Conservation (phyloP, 2,329 filamentous ascomycete genomes). For the Lasiodiplodia hormozganensis region DNA sequence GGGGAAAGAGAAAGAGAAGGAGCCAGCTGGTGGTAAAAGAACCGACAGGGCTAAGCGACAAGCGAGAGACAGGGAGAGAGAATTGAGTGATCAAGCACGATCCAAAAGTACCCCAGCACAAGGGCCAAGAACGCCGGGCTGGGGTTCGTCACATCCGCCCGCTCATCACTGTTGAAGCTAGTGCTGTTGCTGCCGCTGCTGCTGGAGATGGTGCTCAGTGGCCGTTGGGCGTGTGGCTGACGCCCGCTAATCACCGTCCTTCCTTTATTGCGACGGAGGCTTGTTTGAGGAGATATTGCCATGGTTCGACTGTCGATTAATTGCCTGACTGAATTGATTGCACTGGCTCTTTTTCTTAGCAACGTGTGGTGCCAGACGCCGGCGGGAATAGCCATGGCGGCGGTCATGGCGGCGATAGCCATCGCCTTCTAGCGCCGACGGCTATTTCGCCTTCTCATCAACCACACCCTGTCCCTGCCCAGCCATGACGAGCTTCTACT, state of each 20-base stretch:
- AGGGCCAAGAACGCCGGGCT: neutral
- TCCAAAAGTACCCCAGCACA: neutral
- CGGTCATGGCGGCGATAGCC: neutral
- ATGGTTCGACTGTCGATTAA: constrained; percentile 12
- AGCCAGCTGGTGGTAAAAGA: constrained; percentile 25
- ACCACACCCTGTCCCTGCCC: neutral
- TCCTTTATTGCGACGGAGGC: constrained; percentile 6
- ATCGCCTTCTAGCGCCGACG: neutral
- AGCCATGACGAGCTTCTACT: neutral
- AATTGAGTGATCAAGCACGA: neutral
- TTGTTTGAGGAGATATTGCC: constrained; percentile 10
- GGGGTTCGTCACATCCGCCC: neutral
- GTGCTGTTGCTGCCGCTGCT: neutral
- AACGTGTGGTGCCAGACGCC: neutral
- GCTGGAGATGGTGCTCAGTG: neutral
- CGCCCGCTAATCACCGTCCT: constrained; percentile 10
- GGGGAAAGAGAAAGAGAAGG: constrained; percentile 18
- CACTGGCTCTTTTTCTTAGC: neutral
- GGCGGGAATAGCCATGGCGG: neutral
- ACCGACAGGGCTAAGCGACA: constrained; percentile 20
- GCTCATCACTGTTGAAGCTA: neutral
- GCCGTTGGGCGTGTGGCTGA: neutral
- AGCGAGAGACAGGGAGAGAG: neutral
- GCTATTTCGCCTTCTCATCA: neutral
- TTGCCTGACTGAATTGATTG: constrained; percentile 7